Percentiles rank a stretch among this genome's conserved stretches.
phyloP scores from a whole-genome alignment of 345 rosid genomes.

The Populus deltoides region DNA sequence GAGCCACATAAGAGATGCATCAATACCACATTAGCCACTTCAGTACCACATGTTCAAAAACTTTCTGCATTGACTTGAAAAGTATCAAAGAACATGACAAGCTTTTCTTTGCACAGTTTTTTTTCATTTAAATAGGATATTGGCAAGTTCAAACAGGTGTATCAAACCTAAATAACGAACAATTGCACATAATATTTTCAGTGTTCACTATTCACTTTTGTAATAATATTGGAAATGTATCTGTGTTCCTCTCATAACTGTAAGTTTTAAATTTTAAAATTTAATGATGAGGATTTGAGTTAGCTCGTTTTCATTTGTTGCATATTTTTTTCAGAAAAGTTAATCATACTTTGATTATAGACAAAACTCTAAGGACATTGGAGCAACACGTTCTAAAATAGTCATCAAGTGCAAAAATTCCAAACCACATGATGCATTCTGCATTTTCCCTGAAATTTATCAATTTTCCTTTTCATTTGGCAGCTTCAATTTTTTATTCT shows the following conservation, averaged over 20 bases:
- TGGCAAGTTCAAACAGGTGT: not conserved
- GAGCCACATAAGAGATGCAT: not conserved
- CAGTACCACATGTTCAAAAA: not conserved
- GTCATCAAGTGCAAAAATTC: not conserved
- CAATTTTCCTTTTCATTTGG: not conserved
- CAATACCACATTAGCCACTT: not conserved
- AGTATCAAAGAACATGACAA: not conserved
- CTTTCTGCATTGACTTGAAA: not conserved
- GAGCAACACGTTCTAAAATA: not conserved
- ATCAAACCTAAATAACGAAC: not conserved
- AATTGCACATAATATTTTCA: not conserved
- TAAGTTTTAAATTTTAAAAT: not conserved
- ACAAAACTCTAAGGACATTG: not conserved
- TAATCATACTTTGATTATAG: not conserved
- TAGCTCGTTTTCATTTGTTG: not conserved
- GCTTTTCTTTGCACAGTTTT: not conserved
- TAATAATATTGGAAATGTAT: not conserved
- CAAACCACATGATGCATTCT: not conserved
- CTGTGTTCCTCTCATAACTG: not conserved
- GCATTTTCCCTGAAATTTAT: not conserved
- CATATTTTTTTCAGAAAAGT: not conserved
- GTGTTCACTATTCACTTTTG: not conserved
- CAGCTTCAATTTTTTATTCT: not conserved
- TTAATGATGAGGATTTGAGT: not conserved
- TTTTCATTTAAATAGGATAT: no score